Base-by-base conservation (phyloP, 768 basidiomycete genomes). In the Terana coerulea region DNA sequence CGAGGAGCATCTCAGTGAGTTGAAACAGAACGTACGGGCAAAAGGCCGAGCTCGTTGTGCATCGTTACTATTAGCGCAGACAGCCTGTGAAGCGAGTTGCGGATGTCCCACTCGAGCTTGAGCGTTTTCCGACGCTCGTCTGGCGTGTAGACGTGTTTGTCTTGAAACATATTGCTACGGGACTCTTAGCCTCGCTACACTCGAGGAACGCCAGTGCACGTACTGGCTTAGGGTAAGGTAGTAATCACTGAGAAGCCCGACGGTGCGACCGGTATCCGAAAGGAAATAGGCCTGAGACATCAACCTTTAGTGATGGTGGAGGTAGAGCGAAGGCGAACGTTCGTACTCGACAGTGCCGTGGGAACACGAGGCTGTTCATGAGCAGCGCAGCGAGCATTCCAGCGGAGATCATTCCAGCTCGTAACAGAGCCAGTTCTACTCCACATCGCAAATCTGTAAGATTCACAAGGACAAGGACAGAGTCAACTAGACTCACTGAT, bases 41-140 rank as follows among this genome's bases (percentile, higher is more conserved):
- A 59, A 2, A 78, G 67, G 54, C 78, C 76, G 7, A 77, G 60
- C 56, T 78, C 77, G 49, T 75, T 70, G 43, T 69, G 58, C 73
- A 79, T 77, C 2, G 72, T 71, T 25, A 55, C 61, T 24, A 77
- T 63, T 5, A 76, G 59, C 5, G 66, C 64, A 1, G 68, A 66
- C 28, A 72, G 64, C 10, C 73, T 67, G 47, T 72, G 67, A 5
- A 76, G 56, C 15, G 66, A 57, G 50, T 71, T 72, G 33, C 77
- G 73, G 29, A 71, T 74, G 26, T 70, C 62, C 3, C 74, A 56
- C 55, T 77, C 77, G 3, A 75, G 59, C 54, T 69, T 71, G 19
- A 75, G 53, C 6, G 64, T 67, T 48, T 67, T 70, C 29, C 66
- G 65, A 49, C 65, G 69, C 40, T 70, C 67, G 5, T 63, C 60